These are phyloP conservation scores for Picea abies DNA, from an alignment of 83 land plant species.

Conservation along the genomic window DNA sequence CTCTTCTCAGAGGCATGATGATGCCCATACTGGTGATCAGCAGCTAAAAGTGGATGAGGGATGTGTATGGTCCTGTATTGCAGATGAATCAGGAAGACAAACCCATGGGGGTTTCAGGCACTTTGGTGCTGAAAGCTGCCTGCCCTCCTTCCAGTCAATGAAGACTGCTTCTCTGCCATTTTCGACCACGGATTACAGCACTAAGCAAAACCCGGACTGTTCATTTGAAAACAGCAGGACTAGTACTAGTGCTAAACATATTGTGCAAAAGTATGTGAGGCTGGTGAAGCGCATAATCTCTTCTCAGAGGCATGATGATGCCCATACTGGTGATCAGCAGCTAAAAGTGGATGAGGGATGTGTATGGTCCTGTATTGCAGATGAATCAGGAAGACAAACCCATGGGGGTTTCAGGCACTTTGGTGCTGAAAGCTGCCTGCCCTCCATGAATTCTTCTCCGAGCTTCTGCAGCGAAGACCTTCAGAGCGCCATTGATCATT, in stretches of 20 bases:
- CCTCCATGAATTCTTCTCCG: neutral
- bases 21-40: neutral
- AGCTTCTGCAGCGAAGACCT: neutral
- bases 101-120: neutral
- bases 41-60: neutral
- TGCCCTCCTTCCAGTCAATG: neutral
- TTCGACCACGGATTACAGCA: neutral
- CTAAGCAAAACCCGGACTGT: neutral
- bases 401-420: neutral
- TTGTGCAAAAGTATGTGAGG: neutral
- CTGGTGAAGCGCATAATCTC: slow-evolving; percentile 1
- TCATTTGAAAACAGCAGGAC: neutral
- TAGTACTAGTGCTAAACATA: neutral
- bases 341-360: neutral
- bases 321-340: neutral
- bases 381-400: slow-evolving; percentile 4
- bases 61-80: neutral
- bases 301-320: slow-evolving; percentile 3
- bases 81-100: slow-evolving; percentile 9
- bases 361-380: neutral
- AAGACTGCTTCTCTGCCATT: neutral
- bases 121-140: neutral
- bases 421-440: neutral
- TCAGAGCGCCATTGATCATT: slow-evolving; percentile 5
- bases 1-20: slow-evolving; percentile 2